phyloP scores from a whole-genome alignment of 768 basidiomycete genomes.

The Austroboletus eburneus region DNA sequence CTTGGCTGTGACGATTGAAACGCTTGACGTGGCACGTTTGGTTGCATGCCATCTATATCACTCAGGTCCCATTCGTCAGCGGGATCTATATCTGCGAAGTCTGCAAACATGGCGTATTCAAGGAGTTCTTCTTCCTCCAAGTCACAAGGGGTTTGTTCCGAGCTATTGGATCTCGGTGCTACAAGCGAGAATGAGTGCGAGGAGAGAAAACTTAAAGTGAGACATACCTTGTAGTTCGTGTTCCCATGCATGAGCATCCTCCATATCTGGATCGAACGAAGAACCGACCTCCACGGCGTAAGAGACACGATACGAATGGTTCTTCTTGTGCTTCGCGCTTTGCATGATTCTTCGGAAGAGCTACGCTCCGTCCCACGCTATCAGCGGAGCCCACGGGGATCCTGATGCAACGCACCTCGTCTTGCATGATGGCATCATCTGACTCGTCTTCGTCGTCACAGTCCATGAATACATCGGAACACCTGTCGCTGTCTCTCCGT shows the following conservation, averaged over 20 bases:
- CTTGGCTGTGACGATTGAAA: not conserved
- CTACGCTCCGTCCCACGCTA: slow-evolving; percentile 31
- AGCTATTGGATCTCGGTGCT: slow-evolving; percentile 4
- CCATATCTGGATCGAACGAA: slow-evolving; percentile 70
- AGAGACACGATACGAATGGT: slow-evolving; percentile 56
- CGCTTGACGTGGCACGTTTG: not conserved
- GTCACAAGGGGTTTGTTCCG: slow-evolving; percentile 40
- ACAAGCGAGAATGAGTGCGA: not conserved
- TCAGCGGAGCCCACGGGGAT: slow-evolving; percentile 8
- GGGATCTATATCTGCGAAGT: slow-evolving; percentile 44
- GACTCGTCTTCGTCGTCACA: slow-evolving; percentile 55
- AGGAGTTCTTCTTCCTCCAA: slow-evolving; percentile 54
- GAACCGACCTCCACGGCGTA: slow-evolving; percentile 69
- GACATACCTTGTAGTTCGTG: slow-evolving; percentile 43
- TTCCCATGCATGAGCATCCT: slow-evolving; percentile 63
- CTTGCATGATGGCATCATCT: slow-evolving; percentile 56
- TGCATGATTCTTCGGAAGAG: slow-evolving; percentile 64
- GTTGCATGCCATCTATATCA: slow-evolving; percentile 19
- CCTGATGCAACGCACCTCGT: slow-evolving; percentile 42
- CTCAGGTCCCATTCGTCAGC: slow-evolving; percentile 15
- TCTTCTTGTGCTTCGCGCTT: slow-evolving; percentile 45
- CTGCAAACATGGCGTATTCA: slow-evolving; percentile 54
- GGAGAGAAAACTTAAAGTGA: not conserved
- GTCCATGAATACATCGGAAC: slow-evolving; percentile 44
- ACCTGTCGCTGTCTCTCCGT: slow-evolving; percentile 44